These are phyloP conservation scores for Artemisia tridentata DNA, from an alignment of 129 eudicot genomes.

Conservation along the genomic window DNA sequence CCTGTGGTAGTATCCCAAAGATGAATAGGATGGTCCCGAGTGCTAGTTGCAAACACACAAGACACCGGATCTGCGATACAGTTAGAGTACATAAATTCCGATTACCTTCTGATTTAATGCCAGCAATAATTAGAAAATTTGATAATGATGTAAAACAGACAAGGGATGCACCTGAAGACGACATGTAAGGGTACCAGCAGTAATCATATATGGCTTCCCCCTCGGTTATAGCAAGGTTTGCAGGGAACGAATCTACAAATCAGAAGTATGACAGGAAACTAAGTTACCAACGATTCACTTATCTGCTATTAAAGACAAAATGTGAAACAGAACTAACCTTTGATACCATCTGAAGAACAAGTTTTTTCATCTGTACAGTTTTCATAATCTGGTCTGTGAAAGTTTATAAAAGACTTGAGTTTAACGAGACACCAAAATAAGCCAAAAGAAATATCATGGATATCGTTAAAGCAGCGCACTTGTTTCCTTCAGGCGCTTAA, in stretches of 20 bases:
- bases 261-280: neutral
- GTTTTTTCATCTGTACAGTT: constrained; percentile 27
- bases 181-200: constrained; percentile 96
- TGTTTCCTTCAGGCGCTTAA: too few species aligned
- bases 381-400: constrained; percentile 60
- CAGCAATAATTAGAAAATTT: neutral
- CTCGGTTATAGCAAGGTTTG: constrained; percentile 69
- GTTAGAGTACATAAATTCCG: neutral
- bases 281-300: neutral
- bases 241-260: constrained; percentile 70
- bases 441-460: too few species aligned
- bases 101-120: constrained; percentile 18
- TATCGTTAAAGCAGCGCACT: too few species aligned
- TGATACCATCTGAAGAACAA: constrained; percentile 30
- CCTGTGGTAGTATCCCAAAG: constrained; percentile 93
- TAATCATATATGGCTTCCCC: constrained; percentile 93
- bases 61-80: constrained; percentile 67
- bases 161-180: constrained; percentile 61
- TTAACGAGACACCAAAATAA: neutral
- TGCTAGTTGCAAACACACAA: constrained; percentile 84
- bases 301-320: neutral
- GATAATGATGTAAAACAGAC: neutral
- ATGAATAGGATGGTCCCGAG: constrained; percentile 98
- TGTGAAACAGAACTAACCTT: constrained; percentile 40
- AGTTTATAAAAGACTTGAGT: neutral